Base-by-base conservation (phyloP, 2,329 filamentous ascomycete genomes). In the Ceratocystis huliohia region DNA sequence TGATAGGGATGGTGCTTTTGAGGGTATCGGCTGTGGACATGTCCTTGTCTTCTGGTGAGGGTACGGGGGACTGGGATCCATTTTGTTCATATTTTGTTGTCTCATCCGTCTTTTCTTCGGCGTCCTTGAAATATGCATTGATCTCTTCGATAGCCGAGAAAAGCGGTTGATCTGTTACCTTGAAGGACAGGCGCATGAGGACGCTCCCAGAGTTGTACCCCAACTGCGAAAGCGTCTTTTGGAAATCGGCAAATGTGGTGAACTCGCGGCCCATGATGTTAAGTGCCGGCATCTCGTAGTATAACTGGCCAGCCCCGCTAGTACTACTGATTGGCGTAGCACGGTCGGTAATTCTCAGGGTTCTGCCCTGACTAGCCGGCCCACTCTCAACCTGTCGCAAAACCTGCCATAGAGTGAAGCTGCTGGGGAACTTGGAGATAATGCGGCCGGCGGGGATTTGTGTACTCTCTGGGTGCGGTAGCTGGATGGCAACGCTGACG, bases 141-240 rank as follows among this genome's bases (percentile, higher is more conserved):
- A 97, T 96, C 72, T 93, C 82, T 61, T 80, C 78, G 86, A 96
- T 91, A 8, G 93, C 93, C 69, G 93, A 88, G 70, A 91, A 89
- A 33, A 97, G 76, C 1, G 91, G 91, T 73, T 84, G 84, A 13
- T 88, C 86, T 5, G 89, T 94, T 69, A 81, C 81, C 73, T 82
- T 85, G 76, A 93, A 97, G 44, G 81, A 85, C 68, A 99, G 76
- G 67, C 89, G 83, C 65, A 99, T 81, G 66, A 96, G 77, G 3
- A 89, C 86, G 72, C 83, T 93, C 5, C 94, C 93, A 61, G 84
- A 87, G 73, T 92, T 95, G 72, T 95, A 87, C 0, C 94, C 94
- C 20, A 97, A 78, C 74, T 96, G 90, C 4, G 86, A 86, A 59
- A 99, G 76, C 0, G 90, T 92, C 79, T 96, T 96, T 74, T 96